Evolutionary conservation across 148 eudicot genomes (phyloP), one percentile per base, ranked within the genome.

Genomic region (Rhododendron henanense): DNA sequence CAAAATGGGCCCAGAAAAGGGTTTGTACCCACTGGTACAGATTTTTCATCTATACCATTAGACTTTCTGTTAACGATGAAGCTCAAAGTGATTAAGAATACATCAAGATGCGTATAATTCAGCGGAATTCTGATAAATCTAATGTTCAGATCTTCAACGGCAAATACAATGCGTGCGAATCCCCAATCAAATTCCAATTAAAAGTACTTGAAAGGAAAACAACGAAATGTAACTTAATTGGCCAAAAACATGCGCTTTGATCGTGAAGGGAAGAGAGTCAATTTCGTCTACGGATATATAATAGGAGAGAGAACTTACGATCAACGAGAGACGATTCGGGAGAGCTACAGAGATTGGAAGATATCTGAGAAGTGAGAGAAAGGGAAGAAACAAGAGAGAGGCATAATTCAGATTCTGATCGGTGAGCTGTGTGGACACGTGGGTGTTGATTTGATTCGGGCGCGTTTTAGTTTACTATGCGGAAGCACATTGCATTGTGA

Each of bases 291-390:
- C 57, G 5, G 67, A 16, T 21, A 10, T 15, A 81, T 4, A 59
- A 23, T n/a, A 2, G 23, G 18, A 39, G 45, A 50, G 45, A 50
- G 71, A 53, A 76, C 81, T 84, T 84, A 84, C 86, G 19, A 33
- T 48, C 1, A 8, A 11, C 55, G 25, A 39, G 50, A 28, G 81
- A 8, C 69, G 11, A 63, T 71, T 53, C 4, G 18, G 55, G 86
- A 84, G n/a, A 84, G 79, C 63, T 37, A 4, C 59, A 23, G 23
- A 53, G 41, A 84, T 84, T 84, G 19, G 80, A 84, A 73, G 80
- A 73, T 35, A 84, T 25, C 28, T 23, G 76, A 18, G 78, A 76
- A n/a, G 57, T 41, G 39, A 83, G 82, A 71, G 55, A 33, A 3
- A 76, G 50, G 15, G 65, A 50, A 37, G 10, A 61, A 59, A 57